A percentile compares a stretch with the other conserved stretches of the same genome.
These are phyloP conservation scores for Globisporangium iwayamae DNA, from an alignment of 352 stramenopile genomes.

Conservation along the genomic window DNA sequence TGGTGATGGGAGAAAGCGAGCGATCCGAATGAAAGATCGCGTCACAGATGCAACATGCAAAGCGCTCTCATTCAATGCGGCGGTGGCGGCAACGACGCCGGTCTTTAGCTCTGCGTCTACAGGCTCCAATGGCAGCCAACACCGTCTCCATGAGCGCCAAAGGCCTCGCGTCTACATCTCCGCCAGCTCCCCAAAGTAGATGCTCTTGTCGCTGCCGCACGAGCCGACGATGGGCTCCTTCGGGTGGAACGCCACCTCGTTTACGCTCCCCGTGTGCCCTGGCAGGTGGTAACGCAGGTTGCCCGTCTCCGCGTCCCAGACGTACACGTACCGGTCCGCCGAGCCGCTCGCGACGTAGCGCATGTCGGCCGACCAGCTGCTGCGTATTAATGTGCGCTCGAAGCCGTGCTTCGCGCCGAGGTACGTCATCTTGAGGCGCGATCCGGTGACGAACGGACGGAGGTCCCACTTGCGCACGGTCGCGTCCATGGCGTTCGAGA, in stretches of 20 bases:
- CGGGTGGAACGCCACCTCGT: slow-evolving; percentile 91
- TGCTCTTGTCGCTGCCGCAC: slow-evolving; percentile 83
- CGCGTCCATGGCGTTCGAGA: slow-evolving; percentile 95
- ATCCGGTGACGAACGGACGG: slow-evolving; percentile 77
- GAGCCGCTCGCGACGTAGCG: slow-evolving; percentile 85
- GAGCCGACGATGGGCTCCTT: slow-evolving; percentile 82
- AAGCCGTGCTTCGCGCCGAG: slow-evolving; percentile 90
- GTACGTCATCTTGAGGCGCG: slow-evolving; percentile 55
- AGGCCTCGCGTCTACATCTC: slow-evolving; percentile 26
- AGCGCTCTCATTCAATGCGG: neutral
- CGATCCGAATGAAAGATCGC: neutral
- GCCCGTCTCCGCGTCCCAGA: slow-evolving; percentile 92
- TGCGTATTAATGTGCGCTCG: slow-evolving; percentile 92
- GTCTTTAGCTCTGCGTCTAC: neutral
- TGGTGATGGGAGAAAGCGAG: neutral
- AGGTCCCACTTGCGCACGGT: slow-evolving; percentile 93
- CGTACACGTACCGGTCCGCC: slow-evolving; percentile 91
- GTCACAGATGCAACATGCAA: neutral
- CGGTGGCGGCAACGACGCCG: no score
- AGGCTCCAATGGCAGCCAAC: neutral
- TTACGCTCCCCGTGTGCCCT: slow-evolving; percentile 93
- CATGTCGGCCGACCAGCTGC: slow-evolving; percentile 88
- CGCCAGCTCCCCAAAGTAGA: slow-evolving; percentile 78
- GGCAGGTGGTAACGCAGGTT: slow-evolving; percentile 92
- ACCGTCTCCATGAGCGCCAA: neutral